These are phyloP conservation scores for Eucalyptus victrix DNA, from an alignment of 345 rosid genomes.

Conservation along the genomic window DNA sequence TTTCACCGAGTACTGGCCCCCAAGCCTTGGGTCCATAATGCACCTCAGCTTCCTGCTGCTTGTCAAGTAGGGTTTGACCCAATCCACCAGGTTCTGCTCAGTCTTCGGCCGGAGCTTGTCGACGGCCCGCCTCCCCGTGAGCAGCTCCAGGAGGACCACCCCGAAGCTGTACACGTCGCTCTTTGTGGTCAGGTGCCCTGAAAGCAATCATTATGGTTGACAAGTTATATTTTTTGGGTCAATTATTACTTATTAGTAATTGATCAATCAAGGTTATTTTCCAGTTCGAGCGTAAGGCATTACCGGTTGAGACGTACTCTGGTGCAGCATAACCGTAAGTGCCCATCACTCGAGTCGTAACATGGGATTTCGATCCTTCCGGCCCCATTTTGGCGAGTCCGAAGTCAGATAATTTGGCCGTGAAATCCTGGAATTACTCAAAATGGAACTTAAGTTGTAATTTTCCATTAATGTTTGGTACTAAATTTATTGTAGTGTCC, in stretches of 20 bases:
- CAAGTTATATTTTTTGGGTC: background rate
- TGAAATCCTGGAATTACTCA: constrained; percentile 46
- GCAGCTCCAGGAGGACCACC: constrained; percentile 70
- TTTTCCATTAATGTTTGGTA: background rate
- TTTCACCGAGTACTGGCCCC: constrained; percentile 74
- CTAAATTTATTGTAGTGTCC: background rate
- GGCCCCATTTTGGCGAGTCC: constrained; percentile 96
- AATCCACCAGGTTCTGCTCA: constrained; percentile 74
- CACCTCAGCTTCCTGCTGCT: constrained; percentile 65
- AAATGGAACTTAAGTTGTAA: background rate
- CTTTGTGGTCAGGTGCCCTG: constrained; percentile 88
- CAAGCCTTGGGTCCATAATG: constrained; percentile 65
- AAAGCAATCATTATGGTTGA: background rate
- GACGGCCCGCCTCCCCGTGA: constrained; percentile 78
- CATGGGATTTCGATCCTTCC: constrained; percentile 88
- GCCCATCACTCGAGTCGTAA: constrained; percentile 93
- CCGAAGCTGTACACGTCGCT: constrained; percentile 92
- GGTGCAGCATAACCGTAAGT: constrained; percentile 96
- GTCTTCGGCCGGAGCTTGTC: constrained; percentile 58
- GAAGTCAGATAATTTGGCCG: constrained; percentile 79
- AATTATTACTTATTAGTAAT: background rate
- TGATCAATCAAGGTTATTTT: background rate
- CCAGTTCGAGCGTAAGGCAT: background rate
- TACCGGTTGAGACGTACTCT: constrained; percentile 86
- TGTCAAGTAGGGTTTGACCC: constrained; percentile 65